Conservation (phyloP, 2,329 filamentous ascomycete genomes). For the Arthrobotrys sinensis region DNA sequence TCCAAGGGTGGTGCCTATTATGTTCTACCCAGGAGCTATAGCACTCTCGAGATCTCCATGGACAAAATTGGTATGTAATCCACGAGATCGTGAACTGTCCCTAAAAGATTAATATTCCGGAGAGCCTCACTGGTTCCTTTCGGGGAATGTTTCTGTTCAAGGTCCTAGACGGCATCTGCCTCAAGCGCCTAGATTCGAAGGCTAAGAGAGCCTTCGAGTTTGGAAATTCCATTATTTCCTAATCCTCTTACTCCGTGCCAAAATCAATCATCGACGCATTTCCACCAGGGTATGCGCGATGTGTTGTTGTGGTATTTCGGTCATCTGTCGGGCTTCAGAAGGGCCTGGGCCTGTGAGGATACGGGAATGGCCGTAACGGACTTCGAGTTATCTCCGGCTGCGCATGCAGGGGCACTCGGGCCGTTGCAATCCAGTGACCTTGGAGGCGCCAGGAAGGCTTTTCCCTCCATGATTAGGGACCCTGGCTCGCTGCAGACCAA, state of each 20-base stretch:
- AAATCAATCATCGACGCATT: too few species aligned
- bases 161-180: background rate
- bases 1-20: background rate
- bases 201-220: background rate
- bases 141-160: background rate
- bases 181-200: background rate
- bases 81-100: background rate
- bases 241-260: too few species aligned
- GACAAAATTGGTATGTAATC: background rate
- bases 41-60: background rate
- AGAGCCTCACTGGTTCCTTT: background rate
- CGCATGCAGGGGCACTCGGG: conserved; percentile 34
- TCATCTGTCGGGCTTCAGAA: background rate
- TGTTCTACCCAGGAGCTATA: background rate
- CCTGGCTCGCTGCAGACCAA: conserved; percentile 23
- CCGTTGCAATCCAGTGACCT: conserved; percentile 54
- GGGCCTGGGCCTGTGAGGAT: background rate
- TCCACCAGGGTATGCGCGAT: too few species aligned
- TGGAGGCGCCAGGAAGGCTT: conserved; percentile 56
- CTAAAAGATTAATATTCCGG: background rate
- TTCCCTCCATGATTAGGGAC: conserved; percentile 25
- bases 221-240: too few species aligned
- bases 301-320: conserved; percentile 18
- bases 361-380: background rate
- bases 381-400: conserved; percentile 21